phyloP scores from a whole-genome alignment of 2,329 filamentous ascomycete species.

The Trichophyton mentagrophytes region DNA sequence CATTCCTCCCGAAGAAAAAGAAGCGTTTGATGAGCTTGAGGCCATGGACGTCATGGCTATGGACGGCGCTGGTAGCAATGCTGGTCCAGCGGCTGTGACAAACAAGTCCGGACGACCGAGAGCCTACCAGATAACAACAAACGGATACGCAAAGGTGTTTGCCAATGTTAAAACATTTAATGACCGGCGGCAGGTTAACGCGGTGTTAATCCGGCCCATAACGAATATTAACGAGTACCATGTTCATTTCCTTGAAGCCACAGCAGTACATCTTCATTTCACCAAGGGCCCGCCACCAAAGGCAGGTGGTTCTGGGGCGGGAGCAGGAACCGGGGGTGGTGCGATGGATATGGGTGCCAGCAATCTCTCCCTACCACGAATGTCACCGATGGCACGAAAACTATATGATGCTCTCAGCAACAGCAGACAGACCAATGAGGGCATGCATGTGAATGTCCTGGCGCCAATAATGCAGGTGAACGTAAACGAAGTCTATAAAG shows the following conservation, averaged over 20 bases:
- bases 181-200: slow-evolving; percentile 67
- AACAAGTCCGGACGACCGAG: slow-evolving; percentile 19
- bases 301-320: slow-evolving; percentile 35
- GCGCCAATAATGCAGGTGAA: slow-evolving; percentile 53
- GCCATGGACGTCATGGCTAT: slow-evolving; percentile 33
- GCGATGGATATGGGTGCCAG: slow-evolving; percentile 18
- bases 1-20: slow-evolving; percentile 37
- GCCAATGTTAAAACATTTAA: slow-evolving; percentile 75
- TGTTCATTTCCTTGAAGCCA: slow-evolving; percentile 82
- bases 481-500: slow-evolving; percentile 56
- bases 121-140: slow-evolving; percentile 49
- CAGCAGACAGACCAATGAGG: slow-evolving; percentile 62
- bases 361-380: slow-evolving; percentile 30
- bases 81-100: slow-evolving; percentile 20
- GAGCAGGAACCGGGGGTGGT: slow-evolving; percentile 26
- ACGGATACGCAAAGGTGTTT: slow-evolving; percentile 74
- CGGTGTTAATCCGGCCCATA: slow-evolving; percentile 68
- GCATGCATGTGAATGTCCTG: slow-evolving; percentile 68
- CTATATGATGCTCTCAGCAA: slow-evolving; percentile 59
- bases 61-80: slow-evolving; percentile 13
- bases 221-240: slow-evolving; percentile 83
- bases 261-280: slow-evolving; percentile 75
- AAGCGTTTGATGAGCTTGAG: slow-evolving; percentile 38
- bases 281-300: slow-evolving; percentile 50
- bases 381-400: slow-evolving; percentile 49